Conservation (phyloP, 1,139 yeast species). For the Pichia sp. region DNA sequence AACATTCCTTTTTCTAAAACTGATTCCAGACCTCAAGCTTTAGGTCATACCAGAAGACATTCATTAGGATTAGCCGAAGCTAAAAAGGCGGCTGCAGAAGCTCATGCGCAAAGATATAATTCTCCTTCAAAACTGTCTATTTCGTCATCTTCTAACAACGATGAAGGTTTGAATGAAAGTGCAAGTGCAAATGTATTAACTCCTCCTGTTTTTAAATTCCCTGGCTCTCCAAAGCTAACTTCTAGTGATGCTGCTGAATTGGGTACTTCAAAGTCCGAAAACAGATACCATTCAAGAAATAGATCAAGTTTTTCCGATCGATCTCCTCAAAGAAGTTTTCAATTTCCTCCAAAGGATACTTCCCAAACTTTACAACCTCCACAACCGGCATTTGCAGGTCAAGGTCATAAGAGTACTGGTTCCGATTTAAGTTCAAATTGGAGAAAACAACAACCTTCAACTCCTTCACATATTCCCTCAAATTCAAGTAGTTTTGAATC, state of each 20-base stretch:
- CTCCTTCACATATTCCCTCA: slow-evolving; percentile 22
- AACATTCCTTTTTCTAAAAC: slow-evolving; percentile 19
- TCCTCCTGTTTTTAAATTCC: slow-evolving; percentile 46
- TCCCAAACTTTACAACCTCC: slow-evolving; percentile 25
- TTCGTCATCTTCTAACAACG: slow-evolving; percentile 25
- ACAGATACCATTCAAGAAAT: slow-evolving; percentile 23
- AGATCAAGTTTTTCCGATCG: slow-evolving; percentile 24
- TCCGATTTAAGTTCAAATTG: slow-evolving; percentile 63
- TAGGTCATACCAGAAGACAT: slow-evolving; percentile 86
- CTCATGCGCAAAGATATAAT: slow-evolving; percentile 58
- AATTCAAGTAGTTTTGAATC: slow-evolving; percentile 37
- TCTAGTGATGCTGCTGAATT: slow-evolving; percentile 10
- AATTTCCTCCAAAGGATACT: slow-evolving; percentile 38
- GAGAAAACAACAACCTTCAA: slow-evolving; percentile 38
- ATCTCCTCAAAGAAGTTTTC: slow-evolving; percentile 34
- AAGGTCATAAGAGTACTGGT: slow-evolving; percentile 51
- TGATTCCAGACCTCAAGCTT: slow-evolving; percentile 27
- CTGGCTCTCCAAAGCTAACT: slow-evolving; percentile 38
- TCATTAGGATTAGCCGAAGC: slow-evolving; percentile 92
- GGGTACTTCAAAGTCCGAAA: background rate
- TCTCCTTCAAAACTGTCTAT: slow-evolving; percentile 32
- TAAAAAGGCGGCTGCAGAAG: slow-evolving; percentile 92
- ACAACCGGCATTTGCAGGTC: slow-evolving; percentile 36
- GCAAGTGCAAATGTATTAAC: slow-evolving; percentile 13
- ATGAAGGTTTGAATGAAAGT: slow-evolving; percentile 11